Evolutionary conservation across 257 asterid genomes (phyloP), one percentile per base, ranked within the genome.

Genomic region (Anisodus acutangulus): DNA sequence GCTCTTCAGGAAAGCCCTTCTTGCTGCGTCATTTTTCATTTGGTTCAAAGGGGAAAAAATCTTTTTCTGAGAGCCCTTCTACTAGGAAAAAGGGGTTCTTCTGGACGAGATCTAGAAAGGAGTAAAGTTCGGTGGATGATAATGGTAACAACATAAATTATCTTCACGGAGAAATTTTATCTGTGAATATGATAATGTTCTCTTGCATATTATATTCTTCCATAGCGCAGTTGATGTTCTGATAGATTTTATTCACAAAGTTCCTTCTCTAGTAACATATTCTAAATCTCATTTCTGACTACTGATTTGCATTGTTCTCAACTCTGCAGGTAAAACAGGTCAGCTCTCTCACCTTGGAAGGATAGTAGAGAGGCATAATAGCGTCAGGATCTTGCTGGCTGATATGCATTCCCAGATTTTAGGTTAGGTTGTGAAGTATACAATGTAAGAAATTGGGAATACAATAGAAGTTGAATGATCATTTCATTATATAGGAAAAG

Each of bases 1-100:
- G 91, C 90, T 90, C 92, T 12, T 62, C 78, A 2, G 92, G 92
- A 39, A 93, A 85, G 90, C 93, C 98, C 6, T 95, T 94, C 84
- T 81, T 95, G 90, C 88, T 85, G 90, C 94, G 98, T 15, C 98
- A 92, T 87, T 93, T 94, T 81, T 95, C 97, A 1, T 93, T 94
- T 83, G 98, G 97, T 55, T 91, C 95, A 3, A 94, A 89, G 85
- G 89, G 90, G 4, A 85, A 78, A 60, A 90, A 87, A 87, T 85
- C 97, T 13, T 71, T 88, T 47, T 67, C 92, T 2, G 97, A 91
- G 79, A 89, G 79, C 71, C 91, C 85, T 74, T 90, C 96, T 54
- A 68, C 92, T 79, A 82, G 85, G 58, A 93, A 85, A 67, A 93
- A 84, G 83, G 88, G 91, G 6, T 87, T 90, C 86, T 93, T 93